A percentile compares a stretch with the other conserved stretches of the same genome.
These are phyloP conservation scores for Ceratonia siliqua DNA, from an alignment of 306 rosid genomes.

Conservation along the genomic window DNA sequence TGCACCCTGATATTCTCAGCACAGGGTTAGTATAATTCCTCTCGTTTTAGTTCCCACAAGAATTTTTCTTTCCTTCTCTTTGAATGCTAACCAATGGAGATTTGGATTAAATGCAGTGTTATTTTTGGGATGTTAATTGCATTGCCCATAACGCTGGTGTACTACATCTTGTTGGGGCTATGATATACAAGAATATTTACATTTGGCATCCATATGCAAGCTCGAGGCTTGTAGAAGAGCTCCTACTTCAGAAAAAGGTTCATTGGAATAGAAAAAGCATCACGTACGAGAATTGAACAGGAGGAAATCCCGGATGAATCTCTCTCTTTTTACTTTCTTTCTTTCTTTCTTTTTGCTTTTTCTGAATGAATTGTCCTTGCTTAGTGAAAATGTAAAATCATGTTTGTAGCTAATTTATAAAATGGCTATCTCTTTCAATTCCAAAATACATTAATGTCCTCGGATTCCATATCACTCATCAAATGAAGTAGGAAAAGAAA, in stretches of 20 bases:
- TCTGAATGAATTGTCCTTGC: conserved; percentile 32
- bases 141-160: conserved; percentile 84
- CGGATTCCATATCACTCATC: conserved; percentile 15
- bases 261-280: conserved; percentile 30
- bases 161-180: conserved; percentile 88
- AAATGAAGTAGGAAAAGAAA: not conserved
- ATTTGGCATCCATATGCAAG: conserved; percentile 36
- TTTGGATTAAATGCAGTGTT: conserved; percentile 61
- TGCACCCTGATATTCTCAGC: conserved; percentile 93
- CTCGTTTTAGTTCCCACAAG: not conserved
- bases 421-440: conserved; percentile 22
- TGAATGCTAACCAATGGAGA: not conserved
- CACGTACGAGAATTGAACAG: conserved; percentile 27
- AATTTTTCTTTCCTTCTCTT: not conserved
- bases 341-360: not conserved
- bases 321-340: not conserved
- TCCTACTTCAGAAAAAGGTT: conserved; percentile 3
- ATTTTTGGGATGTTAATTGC: conserved; percentile 93
- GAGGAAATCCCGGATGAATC: conserved; percentile 35
- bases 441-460: conserved; percentile 17
- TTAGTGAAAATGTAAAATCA: conserved; percentile 52
- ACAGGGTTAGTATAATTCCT: conserved; percentile 54
- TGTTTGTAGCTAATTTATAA: conserved; percentile 51
- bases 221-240: conserved; percentile 29
- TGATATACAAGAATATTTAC: conserved; percentile 41